phyloP scores from a whole-genome alignment of 177 flowering plant genomes.

The Vitis hybrid region DNA sequence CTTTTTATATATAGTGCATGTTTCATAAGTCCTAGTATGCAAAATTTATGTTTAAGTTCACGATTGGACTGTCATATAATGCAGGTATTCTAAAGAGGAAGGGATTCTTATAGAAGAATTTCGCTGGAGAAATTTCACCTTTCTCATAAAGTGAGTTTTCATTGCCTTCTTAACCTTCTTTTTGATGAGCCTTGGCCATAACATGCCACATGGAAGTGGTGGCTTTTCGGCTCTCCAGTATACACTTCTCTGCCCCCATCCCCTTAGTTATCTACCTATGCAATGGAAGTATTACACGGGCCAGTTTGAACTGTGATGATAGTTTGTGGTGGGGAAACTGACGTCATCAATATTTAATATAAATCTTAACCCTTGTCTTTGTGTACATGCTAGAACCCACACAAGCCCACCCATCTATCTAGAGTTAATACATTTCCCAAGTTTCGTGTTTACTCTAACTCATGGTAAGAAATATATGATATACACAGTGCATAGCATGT shows the following conservation, averaged over 20 bases:
- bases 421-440: too few species aligned
- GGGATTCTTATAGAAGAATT: slow-evolving; percentile 55
- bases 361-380: too few species aligned
- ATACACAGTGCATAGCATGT: too few species aligned
- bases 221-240: too few species aligned
- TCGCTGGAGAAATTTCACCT: slow-evolving; percentile 67
- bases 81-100: slow-evolving; percentile 97
- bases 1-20: background rate
- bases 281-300: too few species aligned
- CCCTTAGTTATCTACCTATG: background rate
- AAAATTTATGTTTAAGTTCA: background rate
- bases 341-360: too few species aligned
- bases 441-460: too few species aligned
- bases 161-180: background rate
- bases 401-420: too few species aligned
- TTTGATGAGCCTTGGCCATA: background rate
- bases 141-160: slow-evolving; percentile 71
- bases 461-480: too few species aligned
- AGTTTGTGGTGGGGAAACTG: too few species aligned
- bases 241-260: background rate
- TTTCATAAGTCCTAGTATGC: background rate
- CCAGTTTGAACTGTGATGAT: too few species aligned
- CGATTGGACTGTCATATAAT: background rate
- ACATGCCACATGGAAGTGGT: background rate
- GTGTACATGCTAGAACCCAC: too few species aligned